phyloP scores from a whole-genome alignment of 2,329 filamentous ascomycete genomes.

The Cordyceps javanica region DNA sequence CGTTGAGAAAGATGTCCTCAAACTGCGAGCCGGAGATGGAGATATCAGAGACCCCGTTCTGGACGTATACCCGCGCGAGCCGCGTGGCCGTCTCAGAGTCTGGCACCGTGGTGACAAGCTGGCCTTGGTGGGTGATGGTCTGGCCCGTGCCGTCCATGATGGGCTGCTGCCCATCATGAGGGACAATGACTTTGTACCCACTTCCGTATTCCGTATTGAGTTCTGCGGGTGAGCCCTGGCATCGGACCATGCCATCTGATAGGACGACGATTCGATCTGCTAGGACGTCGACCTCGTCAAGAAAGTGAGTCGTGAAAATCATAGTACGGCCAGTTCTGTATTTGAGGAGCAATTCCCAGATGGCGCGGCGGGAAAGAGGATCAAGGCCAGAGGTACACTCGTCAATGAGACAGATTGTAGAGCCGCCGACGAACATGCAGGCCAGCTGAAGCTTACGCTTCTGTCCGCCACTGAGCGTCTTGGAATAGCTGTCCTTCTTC shows the following conservation, averaged over 20 bases:
- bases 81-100: constrained; percentile 23
- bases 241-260: constrained; percentile 55
- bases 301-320: constrained; percentile 63
- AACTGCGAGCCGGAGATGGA: constrained; percentile 26
- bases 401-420: constrained; percentile 62
- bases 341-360: constrained; percentile 63
- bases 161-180: neutral
- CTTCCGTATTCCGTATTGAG: constrained; percentile 58
- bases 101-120: constrained; percentile 47
- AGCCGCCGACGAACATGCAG: constrained; percentile 65
- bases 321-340: constrained; percentile 58
- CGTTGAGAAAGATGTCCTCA: constrained; percentile 28
- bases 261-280: constrained; percentile 63
- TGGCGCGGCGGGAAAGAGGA: constrained; percentile 58
- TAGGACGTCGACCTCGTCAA: constrained; percentile 65
- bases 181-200: constrained; percentile 53
- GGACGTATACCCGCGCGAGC: constrained; percentile 35
- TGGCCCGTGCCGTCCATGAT: neutral
- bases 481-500: constrained; percentile 49
- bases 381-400: constrained; percentile 64
- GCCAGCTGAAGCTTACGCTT: constrained; percentile 27
- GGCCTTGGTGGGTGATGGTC: constrained; percentile 32
- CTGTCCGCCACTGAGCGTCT: constrained; percentile 35
- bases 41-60: constrained; percentile 37
- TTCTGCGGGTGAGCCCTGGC: constrained; percentile 56